A percentile compares a stretch with the other conserved stretches of the same genome.
These are phyloP conservation scores for Suillus spraguei DNA, from an alignment of 768 basidiomycete species.

Conservation along the genomic window DNA sequence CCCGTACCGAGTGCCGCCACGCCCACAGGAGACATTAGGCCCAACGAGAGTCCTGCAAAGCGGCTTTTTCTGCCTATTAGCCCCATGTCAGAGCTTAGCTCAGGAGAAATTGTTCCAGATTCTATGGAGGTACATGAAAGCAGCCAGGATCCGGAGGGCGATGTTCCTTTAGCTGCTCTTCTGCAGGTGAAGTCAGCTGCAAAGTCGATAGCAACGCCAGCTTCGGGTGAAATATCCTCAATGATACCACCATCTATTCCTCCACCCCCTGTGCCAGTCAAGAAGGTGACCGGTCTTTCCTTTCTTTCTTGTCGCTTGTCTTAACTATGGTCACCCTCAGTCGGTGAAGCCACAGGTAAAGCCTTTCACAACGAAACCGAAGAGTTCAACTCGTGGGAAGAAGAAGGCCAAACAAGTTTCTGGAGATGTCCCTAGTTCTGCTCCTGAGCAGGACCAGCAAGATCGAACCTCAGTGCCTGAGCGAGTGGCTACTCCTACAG, in stretches of 20 bases:
- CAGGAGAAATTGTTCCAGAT: conserved; percentile 31
- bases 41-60: conserved; percentile 18
- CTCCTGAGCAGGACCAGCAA: conserved; percentile 53
- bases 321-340: conserved; percentile 2
- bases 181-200: conserved; percentile 20
- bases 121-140: conserved; percentile 33
- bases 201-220: conserved; percentile 22
- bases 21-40: conserved; percentile 10
- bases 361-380: conserved; percentile 17
- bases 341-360: conserved; percentile 11
- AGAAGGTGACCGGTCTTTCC: conserved; percentile 21
- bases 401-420: conserved; percentile 28
- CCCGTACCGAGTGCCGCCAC: conserved; percentile 27
- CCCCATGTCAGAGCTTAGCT: conserved; percentile 24
- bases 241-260: conserved; percentile 13
- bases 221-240: conserved; percentile 5
- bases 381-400: conserved; percentile 13
- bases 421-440: conserved; percentile 56
- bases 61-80: conserved; percentile 23
- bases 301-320: not conserved
- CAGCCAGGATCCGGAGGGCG: conserved; percentile 41
- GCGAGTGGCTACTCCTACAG: conserved; percentile 13
- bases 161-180: conserved; percentile 45
- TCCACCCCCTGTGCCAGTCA: conserved; percentile 7
- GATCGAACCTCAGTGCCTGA: conserved; percentile 14